Base-by-base conservation (phyloP, 2,329 filamentous ascomycete species). In the Sporothrix humicola region DNA sequence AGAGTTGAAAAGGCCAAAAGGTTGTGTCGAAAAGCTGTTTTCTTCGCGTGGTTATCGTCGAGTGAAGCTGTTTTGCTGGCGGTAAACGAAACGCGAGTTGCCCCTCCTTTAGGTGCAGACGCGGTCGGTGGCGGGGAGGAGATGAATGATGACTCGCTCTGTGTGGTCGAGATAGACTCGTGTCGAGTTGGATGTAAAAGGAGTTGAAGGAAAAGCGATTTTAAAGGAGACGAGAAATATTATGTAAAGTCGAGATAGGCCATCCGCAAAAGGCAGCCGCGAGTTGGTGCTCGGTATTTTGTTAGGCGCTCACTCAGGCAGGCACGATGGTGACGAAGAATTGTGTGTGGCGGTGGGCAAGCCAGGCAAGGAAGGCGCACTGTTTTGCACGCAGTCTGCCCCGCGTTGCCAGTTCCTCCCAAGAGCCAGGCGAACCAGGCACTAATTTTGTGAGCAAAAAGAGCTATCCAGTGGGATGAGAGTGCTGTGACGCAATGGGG, bases 261-360 rank as follows among this genome's bases (percentile, higher is more conserved):
- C 31, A 37, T 63, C n/a, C 52, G 26, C 20, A 56, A 56, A 54
- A 56, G 52, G 52, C 52, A 56, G 59, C 23, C 12, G 31, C 31
- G 31, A 46, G 59, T 31, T 44, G 59, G 44, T n/a, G 44, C 15
- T 9, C 9, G 8, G 13, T 4, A 2, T 15, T 26, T 31, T 37
- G 42, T 37, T 72, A 56, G 78, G 73, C 50, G 31, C 31, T 37
- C 31, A 3, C 31, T 37, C 31, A 37, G 61, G 73, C 73, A 75
- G 73, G 74, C 71, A 42, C 73, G 71, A 52, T n/a, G 63, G 48
- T 73, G 73, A 75, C 73, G 73, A 73, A 54, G 58, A 52, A 54
- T 63, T 12, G 37, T n/a, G 9, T 31, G 31, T 56, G 48, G 48
- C 10, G 17, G 66, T 17, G 48, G 20, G 17, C 61, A 44, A 2